Base-by-base conservation (phyloP, 805 yeast species). In the Ogataea chonburiensis region DNA sequence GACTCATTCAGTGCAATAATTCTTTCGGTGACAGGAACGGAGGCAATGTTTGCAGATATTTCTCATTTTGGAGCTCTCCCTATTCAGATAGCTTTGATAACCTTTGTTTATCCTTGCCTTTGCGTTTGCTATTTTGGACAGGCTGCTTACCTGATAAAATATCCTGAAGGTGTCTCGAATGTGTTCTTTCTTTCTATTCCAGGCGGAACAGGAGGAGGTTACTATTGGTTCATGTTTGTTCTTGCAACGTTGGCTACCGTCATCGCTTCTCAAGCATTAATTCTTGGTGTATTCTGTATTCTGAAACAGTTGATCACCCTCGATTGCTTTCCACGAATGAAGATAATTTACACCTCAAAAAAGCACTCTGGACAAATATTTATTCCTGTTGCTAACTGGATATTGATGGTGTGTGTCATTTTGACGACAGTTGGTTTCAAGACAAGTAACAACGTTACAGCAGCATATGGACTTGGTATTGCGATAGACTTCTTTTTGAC, bases 31-130 rank as follows among this genome's bases (percentile, higher is more conserved):
- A 76, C 84, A 0, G 83, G 83, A 20, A 63, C 73, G 4, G 83
- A 77, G 45, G 81, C 82, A 5, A 71, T 77, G 77, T 78, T 77
- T 58, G 79, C 81, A 2, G 82, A 77, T 54, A 63, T 76, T 33
- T 77, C 81, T 4, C 79, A 73, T 49, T 73, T 76, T 48, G 75
- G 79, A 3, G 61, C 63, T 17, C 44, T 61, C 5, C 71, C 81
- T 1, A 63, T 75, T 29, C 77, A 74, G 43, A 34, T 76, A 8
- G 66, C 80, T 7, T 53, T 75, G 28, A 38, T 66, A 2, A 42
- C 47, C 3, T 61, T 73, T 39, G 78, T 74, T n/a, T 76, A 72
- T 45, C 75, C 80, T 11, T 62, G 71, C 24, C 55, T 77, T 46
- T 63, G 73, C 48, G 47, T 75, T n/a, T 60, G 70, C 17, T 77